These are phyloP conservation scores for Fallopia convolvulus DNA, from an alignment of 148 eudicot genomes.

Conservation along the genomic window DNA sequence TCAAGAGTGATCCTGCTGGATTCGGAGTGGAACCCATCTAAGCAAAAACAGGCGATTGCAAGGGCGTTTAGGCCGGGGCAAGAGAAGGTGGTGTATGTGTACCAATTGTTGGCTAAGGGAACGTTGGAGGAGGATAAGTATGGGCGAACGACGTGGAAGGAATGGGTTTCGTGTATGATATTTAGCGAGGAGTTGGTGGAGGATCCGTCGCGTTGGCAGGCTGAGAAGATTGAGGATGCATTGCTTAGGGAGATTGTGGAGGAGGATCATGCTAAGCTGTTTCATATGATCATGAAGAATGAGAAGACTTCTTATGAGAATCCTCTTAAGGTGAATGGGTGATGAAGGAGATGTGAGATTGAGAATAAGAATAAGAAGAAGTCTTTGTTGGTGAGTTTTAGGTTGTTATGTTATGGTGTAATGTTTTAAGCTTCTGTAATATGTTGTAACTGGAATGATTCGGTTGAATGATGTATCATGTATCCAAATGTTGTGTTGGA, in stretches of 20 bases:
- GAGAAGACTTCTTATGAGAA: slow-evolving; percentile 78
- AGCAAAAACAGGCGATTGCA: slow-evolving; percentile 94
- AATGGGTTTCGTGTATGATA: slow-evolving; percentile 96
- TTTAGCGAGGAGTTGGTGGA: slow-evolving; percentile 87
- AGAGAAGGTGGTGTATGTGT: slow-evolving; percentile 84
- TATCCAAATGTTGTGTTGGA: no score
- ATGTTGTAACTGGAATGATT: not conserved
- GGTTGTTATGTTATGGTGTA: not conserved
- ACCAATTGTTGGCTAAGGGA: slow-evolving; percentile 73
- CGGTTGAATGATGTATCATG: no score
- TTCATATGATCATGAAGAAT: slow-evolving; percentile 85
- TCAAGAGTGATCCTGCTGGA: slow-evolving; percentile 92
- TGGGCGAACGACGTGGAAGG: slow-evolving; percentile 85
- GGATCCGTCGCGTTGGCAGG: slow-evolving; percentile 92
- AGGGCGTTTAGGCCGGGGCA: slow-evolving; percentile 95
- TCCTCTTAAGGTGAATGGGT: slow-evolving; percentile 29
- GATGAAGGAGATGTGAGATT: not conserved
- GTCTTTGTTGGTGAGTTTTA: not conserved
- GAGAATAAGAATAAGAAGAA: not conserved
- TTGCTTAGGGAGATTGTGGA: slow-evolving; percentile 82
- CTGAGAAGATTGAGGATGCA: slow-evolving; percentile 86
- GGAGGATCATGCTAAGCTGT: slow-evolving; percentile 75
- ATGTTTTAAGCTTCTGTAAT: not conserved
- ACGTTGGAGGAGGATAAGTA: slow-evolving; percentile 89
- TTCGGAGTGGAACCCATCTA: slow-evolving; percentile 96